Evolutionary conservation across 2,329 filamentous ascomycete species (phyloP).

Genomic region (Neonectria faginata): DNA sequence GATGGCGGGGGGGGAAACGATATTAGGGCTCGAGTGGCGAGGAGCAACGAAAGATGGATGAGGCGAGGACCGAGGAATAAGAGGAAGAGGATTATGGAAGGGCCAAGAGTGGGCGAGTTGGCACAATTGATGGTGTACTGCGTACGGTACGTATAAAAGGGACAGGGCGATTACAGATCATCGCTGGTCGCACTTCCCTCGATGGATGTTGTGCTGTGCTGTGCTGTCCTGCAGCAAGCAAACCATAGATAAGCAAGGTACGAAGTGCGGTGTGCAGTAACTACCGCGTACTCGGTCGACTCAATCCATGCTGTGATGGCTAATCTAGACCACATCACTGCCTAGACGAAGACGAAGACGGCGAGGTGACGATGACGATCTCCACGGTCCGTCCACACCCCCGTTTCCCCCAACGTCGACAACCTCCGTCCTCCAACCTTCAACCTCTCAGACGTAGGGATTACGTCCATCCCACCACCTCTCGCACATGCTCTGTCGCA

Average conservation of each 20-base stretch:
- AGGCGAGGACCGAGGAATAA: too few species aligned
- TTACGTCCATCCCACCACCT: neutral
- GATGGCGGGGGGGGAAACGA: neutral
- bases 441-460: neutral
- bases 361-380: neutral
- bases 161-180: constrained; percentile 1
- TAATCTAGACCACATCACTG: neutral
- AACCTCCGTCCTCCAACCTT: neutral
- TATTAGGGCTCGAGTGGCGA: neutral
- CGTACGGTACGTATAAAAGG: neutral
- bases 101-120: neutral
- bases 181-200: too few species aligned
- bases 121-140: neutral
- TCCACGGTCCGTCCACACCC: neutral
- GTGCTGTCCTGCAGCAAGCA: neutral
- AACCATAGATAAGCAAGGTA: neutral
- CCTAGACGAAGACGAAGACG: neutral
- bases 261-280: neutral
- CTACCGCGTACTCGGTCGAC: neutral
- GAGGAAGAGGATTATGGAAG: constrained; percentile 1
- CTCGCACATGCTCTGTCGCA: neutral
- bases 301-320: neutral
- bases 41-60: constrained; percentile 1
- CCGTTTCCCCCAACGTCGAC: constrained; percentile 5
- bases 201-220: neutral